A percentile compares a stretch with the other conserved stretches of the same genome.
Conservation (phyloP, 116 monocot species). For the Posidonia oceanica region DNA sequence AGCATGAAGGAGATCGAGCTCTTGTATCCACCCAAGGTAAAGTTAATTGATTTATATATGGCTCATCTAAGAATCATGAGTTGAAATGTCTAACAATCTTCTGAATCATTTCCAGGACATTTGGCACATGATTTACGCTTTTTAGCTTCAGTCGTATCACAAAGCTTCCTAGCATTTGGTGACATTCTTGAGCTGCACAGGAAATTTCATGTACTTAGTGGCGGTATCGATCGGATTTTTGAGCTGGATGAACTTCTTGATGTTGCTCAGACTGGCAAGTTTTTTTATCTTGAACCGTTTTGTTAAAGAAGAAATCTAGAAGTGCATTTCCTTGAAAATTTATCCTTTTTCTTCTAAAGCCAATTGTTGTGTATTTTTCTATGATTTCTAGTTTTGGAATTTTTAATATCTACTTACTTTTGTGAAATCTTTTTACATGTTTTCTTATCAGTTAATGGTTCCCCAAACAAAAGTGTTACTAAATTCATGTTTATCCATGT, state of each 20-base stretch:
- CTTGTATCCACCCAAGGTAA: conserved; percentile 73
- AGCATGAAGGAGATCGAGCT: conserved; percentile 85
- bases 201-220: conserved; percentile 87
- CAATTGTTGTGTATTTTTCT: no score
- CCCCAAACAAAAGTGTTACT: not conserved
- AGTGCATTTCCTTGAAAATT: not conserved
- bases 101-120: conserved; percentile 44
- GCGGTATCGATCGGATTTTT: conserved; percentile 87
- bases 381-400: no score
- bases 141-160: conserved; percentile 96
- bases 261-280: conserved; percentile 63
- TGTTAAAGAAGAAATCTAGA: not conserved
- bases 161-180: conserved; percentile 96
- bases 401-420: no score
- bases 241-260: conserved; percentile 93
- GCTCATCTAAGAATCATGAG: no score
- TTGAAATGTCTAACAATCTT: conserved; percentile 2
- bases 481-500: not conserved
- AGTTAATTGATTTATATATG: not conserved
- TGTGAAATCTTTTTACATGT: no score
- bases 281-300: not conserved
- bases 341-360: not conserved
- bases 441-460: no score
- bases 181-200: conserved; percentile 94
- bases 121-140: conserved; percentile 91